Conservation (phyloP, 2,329 filamentous ascomycete genomes). For the Xylariaceae sp. region DNA sequence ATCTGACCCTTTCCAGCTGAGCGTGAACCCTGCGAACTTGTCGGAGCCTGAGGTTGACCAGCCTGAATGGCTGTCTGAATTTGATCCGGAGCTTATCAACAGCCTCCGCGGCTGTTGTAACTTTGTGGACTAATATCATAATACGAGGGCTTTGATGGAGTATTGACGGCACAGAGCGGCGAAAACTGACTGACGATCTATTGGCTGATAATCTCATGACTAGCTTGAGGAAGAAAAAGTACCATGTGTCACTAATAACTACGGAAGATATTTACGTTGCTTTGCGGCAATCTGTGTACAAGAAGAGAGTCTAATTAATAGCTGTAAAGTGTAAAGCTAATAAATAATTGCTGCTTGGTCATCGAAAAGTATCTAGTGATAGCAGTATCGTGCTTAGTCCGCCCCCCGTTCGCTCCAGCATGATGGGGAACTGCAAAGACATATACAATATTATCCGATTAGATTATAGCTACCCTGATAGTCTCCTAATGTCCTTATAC, state of each 20-base stretch:
- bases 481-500: too few species aligned
- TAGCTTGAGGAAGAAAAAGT: neutral
- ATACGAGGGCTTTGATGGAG: neutral
- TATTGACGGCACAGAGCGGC: neutral
- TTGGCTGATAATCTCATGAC: neutral
- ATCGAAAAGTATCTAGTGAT: neutral
- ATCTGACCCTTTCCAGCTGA: conserved; percentile 3
- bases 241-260: neutral
- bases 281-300: neutral
- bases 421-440: neutral
- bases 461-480: neutral
- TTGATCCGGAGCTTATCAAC: conserved; percentile 33
- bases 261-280: neutral
- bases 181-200: neutral
- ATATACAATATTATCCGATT: neutral
- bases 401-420: neutral
- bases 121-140: conserved; percentile 31
- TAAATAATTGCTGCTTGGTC: neutral
- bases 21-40: neutral
- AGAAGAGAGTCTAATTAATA: neutral
- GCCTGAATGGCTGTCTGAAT: conserved; percentile 33
- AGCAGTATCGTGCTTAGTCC: neutral
- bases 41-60: conserved; percentile 9
- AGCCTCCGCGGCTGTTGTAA: conserved; percentile 34
- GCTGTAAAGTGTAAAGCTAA: neutral